These are phyloP conservation scores for Fusarium ambrosium DNA, from an alignment of 2,329 filamentous ascomycete genomes.

Conservation along the genomic window DNA sequence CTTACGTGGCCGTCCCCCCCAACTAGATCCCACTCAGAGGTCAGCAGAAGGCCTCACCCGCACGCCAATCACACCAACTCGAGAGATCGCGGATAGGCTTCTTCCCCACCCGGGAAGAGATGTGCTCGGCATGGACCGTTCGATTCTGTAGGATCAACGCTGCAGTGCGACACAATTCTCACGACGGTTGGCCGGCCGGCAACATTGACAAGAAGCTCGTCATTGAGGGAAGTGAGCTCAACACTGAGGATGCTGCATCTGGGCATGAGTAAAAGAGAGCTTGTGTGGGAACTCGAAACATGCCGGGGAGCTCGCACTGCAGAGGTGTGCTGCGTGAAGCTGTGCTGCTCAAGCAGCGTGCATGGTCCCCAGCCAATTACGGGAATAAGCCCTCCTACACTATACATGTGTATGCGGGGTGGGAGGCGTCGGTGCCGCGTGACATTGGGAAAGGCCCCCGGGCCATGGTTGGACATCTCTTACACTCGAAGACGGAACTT, in stretches of 20 bases:
- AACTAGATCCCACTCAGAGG: slow-evolving; percentile 20
- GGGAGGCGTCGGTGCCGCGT: slow-evolving; percentile 33
- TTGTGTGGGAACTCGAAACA: slow-evolving; percentile 24
- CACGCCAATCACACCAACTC: slow-evolving; percentile 28
- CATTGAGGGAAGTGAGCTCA: not conserved
- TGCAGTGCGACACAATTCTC: slow-evolving; percentile 28
- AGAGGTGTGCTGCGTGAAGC: slow-evolving; percentile 15
- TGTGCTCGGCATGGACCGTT: slow-evolving; percentile 8
- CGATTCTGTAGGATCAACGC: slow-evolving; percentile 13
- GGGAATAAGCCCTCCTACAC: slow-evolving; percentile 17
- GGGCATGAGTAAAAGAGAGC: slow-evolving; percentile 32
- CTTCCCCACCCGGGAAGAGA: slow-evolving; percentile 8
- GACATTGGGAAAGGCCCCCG: slow-evolving; percentile 23
- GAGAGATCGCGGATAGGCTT: slow-evolving; percentile 10
- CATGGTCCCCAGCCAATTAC: slow-evolving; percentile 34
- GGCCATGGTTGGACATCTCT: slow-evolving; percentile 28
- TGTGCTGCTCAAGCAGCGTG: slow-evolving; percentile 24
- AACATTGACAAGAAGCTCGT: slow-evolving; percentile 4
- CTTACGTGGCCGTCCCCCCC: slow-evolving; percentile 31
- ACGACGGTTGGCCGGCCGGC: not conserved
- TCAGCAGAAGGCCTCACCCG: slow-evolving; percentile 37
- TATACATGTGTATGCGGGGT: slow-evolving; percentile 40
- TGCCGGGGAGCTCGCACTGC: slow-evolving; percentile 29
- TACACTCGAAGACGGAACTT: slow-evolving; percentile 11
- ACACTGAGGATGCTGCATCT: slow-evolving; percentile 11